These are phyloP conservation scores for Microdochium paspali DNA, from an alignment of 2,329 filamentous ascomycete species.

Conservation along the genomic window DNA sequence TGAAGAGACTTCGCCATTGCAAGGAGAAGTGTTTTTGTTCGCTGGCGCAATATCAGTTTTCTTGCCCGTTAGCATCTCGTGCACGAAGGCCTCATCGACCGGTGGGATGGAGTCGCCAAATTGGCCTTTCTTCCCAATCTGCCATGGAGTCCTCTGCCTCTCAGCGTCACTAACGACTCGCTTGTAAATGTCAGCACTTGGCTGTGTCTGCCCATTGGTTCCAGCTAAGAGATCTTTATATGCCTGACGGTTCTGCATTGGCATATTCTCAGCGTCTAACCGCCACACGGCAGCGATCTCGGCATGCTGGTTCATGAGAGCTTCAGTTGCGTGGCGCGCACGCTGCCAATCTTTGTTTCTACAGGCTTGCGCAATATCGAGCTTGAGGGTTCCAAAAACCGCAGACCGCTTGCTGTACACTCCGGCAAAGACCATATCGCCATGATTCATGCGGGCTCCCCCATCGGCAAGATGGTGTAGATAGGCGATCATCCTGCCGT, in stretches of 20 bases:
- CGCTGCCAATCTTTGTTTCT: constrained; percentile 1
- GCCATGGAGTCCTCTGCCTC: background rate
- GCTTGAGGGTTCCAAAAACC: constrained; percentile 8
- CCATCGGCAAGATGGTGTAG: constrained; percentile 7
- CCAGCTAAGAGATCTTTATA: constrained; percentile 5
- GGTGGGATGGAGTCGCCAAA: background rate
- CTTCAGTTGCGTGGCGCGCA: constrained; percentile 5
- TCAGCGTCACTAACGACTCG: background rate
- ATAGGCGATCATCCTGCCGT: constrained; percentile 9
- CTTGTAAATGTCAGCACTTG: background rate
- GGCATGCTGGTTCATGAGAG: constrained; percentile 5
- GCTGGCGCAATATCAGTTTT: background rate
- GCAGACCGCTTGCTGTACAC: constrained; percentile 12
- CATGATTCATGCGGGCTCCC: constrained; percentile 4
- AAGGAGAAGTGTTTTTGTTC: background rate
- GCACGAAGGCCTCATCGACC: background rate
- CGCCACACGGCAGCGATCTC: constrained; percentile 8
- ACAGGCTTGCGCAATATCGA: constrained; percentile 5
- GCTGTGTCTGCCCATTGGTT: background rate
- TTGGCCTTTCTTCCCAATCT: background rate
- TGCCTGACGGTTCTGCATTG: constrained; percentile 7
- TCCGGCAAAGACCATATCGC: constrained; percentile 8
- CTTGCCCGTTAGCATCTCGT: background rate
- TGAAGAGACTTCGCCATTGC: background rate
- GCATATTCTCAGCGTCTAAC: constrained; percentile 2